These are phyloP conservation scores for Megacollybia marginata DNA, from an alignment of 768 basidiomycete species.

Conservation along the genomic window DNA sequence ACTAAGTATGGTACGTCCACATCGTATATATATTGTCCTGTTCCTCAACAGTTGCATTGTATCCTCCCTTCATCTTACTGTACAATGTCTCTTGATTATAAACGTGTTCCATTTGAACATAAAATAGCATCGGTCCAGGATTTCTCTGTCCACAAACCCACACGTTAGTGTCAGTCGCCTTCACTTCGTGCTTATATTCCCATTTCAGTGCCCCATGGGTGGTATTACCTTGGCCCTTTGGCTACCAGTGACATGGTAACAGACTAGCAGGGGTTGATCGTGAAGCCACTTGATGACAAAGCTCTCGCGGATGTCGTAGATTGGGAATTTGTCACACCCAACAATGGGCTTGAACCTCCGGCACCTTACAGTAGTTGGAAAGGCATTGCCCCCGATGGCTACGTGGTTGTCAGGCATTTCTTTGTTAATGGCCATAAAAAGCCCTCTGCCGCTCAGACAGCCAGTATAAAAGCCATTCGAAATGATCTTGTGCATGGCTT, in stretches of 20 bases:
- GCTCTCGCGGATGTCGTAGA: background rate
- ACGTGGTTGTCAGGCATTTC: background rate
- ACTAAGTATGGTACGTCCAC: no score
- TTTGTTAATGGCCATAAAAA: background rate
- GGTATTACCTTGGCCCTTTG: slow-evolving; percentile 12
- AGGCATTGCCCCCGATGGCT: background rate
- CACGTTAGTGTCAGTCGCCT: no score
- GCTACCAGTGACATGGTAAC: background rate
- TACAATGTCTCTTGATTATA: no score
- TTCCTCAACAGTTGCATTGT: no score
- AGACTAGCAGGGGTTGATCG: background rate
- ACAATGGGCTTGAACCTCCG: background rate
- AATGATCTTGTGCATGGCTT: background rate
- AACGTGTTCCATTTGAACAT: no score
- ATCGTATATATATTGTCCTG: no score
- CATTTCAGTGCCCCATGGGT: slow-evolving; percentile 32
- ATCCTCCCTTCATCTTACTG: no score
- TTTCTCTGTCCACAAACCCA: no score
- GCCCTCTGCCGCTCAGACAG: background rate
- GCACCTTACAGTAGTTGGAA: background rate
- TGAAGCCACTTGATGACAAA: background rate
- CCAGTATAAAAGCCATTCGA: background rate
- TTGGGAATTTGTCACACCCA: background rate
- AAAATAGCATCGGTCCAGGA: no score
- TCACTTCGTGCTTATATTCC: no score